Base-by-base conservation (phyloP, 768 basidiomycete species). In the Multifurca ochricompacta region DNA sequence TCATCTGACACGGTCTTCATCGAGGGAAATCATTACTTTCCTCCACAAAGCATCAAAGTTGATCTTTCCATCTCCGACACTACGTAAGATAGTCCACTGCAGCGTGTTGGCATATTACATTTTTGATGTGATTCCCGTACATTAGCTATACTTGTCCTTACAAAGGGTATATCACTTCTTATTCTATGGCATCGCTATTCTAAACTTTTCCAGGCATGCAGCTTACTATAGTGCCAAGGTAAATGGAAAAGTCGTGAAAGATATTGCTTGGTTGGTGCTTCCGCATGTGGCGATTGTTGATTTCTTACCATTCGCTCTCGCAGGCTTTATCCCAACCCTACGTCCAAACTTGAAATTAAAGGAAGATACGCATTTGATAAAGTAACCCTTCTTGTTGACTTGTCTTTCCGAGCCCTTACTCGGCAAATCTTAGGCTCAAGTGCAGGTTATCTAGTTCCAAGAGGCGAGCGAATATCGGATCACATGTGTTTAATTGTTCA, bases 301-400 rank as follows among this genome's bases (percentile, higher is more conserved):
- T 39, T 4, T 45, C 30, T 39, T 51, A n/a, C 13, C 28, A 9
- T 32, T 18, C 54, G 31, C 7, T 35, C 39, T 5, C 18, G n/a
- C 56, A 86, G 86, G 85, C 84, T 81, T 62, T 89, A 89, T 62
- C 78, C 84, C 0, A 48, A 73, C 1, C 70, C 83, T 0, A 77
- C 73, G 25, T 76, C 74, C 57, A 87, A 86, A 0, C 72, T 77
- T 44, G 64, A 76, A 5, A 85, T 90, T 63, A 75, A 84, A 66
- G 73, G 73, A 9, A 80, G 82, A 63, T 73, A 89, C 19, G 89
- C 87, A 0, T 89, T 91, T 65, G 86, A 91, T 73, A 87, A 87
- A 76, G 86, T 80, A 54, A 65, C 63, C 40, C 56, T n/a, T n/a
- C 6, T 10, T 10, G 25, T 37, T 13, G 3, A 28, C 18, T 25